These are phyloP conservation scores for Neopestalotiopsis clavispora DNA, from an alignment of 2,329 filamentous ascomycete genomes.

Conservation along the genomic window DNA sequence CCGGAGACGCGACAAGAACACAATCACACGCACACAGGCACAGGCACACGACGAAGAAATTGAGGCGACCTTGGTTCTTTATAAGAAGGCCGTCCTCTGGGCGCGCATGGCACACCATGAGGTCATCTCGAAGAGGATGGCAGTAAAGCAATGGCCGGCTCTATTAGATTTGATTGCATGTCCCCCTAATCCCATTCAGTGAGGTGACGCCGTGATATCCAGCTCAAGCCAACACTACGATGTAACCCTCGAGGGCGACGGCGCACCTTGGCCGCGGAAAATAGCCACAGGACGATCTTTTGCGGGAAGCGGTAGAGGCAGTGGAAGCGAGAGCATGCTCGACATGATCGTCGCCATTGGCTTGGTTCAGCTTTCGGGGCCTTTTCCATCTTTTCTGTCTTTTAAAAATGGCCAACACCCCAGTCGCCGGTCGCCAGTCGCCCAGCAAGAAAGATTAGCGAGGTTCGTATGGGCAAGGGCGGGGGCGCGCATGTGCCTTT, in stretches of 20 bases:
- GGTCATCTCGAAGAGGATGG: background rate
- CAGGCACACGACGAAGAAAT: background rate
- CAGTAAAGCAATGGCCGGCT: background rate
- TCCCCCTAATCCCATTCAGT: constrained; percentile 5
- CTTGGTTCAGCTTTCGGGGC: background rate
- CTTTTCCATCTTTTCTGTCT: background rate
- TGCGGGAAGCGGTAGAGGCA: constrained; percentile 3
- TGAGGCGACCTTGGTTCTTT: background rate
- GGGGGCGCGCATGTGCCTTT: background rate
- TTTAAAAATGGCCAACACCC: background rate
- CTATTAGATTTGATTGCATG: constrained; percentile 2
- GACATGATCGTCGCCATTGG: constrained; percentile 11
- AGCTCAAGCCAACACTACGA: background rate
- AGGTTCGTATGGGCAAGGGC: background rate
- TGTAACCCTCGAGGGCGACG: background rate
- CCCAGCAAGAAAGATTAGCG: background rate
- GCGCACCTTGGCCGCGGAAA: background rate
- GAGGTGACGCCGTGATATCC: constrained; percentile 7
- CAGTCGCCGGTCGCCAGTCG: background rate
- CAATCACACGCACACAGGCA: background rate
- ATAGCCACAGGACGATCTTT: background rate
- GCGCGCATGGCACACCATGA: background rate
- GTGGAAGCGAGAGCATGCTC: constrained; percentile 12
- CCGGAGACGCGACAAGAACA: background rate
- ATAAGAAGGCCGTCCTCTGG: background rate